Evolutionary conservation across 164 flowering plant genomes (phyloP), one percentile per base, ranked within the genome.

Genomic region (Magnolia changhungtana): DNA sequence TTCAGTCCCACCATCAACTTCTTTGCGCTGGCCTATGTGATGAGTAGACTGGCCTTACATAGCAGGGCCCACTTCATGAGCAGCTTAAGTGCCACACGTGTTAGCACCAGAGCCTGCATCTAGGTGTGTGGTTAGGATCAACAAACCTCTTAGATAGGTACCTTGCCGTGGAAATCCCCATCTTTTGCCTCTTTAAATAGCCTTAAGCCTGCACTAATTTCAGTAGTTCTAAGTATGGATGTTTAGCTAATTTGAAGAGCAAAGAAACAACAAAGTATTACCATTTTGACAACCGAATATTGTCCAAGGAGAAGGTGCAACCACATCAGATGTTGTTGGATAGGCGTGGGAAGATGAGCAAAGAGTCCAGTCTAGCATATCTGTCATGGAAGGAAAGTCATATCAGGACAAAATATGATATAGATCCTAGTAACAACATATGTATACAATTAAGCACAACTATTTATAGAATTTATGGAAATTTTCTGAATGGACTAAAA

Each of bases 251-350:
- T 69, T 50, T 37, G 27, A 73, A 77, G 49, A 71, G 23, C 20
- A 74, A 50, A 75, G 13, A n/a, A 78, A 55, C 11, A 20, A 65
- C 19, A 21, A 63, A 59, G 18, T 20, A 14, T 58, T 84, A 89
- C 97, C 98, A 87, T 94, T 92, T 75, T 92, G 90, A 78, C 98
- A 94, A 61, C 98, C 98, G 81, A 94, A 94, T 58, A 94, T 94
- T 78, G 87, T 90, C 98, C 98, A 94, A 65, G 94, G 87, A 72
- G 97, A 92, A 52, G 98, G 96, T 67, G 96, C 94, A 85, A 91
- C 73, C 79, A 92, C 96, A 83, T 94, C 98, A 79, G 93, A 82
- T 68, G 92, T 84, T 78, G 79, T 81, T 68, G 85, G 86, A 82
- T 92, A 92, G 7, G 74, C 70, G 31, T 78, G 86, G 24, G 83